A percentile compares a stretch with the other conserved stretches of the same genome.
Conservation (phyloP, 2,329 filamentous ascomycete species). For the Hypoxylon sp. region DNA sequence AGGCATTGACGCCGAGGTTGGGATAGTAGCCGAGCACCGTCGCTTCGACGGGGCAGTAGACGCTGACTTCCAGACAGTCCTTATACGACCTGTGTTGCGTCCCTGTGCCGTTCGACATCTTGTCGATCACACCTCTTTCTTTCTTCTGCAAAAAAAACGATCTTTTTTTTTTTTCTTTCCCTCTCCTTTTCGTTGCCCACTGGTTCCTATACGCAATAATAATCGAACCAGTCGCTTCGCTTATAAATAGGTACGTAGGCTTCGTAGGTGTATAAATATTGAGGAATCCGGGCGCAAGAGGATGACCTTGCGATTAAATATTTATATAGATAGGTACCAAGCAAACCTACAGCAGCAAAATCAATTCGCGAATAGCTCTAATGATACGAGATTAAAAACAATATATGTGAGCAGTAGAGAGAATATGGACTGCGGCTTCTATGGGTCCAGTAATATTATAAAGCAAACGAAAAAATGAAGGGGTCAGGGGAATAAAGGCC, state of each 20-base stretch:
- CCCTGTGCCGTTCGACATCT: slow-evolving; percentile 31
- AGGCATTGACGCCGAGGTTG: slow-evolving; percentile 63
- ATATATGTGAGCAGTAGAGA: neutral
- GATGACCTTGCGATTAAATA: too few species aligned
- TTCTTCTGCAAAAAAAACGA: neutral
- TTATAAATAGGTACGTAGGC: too few species aligned
- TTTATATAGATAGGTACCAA: too few species aligned
- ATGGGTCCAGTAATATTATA: too few species aligned
- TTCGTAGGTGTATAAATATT: too few species aligned
- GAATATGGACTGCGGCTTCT: too few species aligned
- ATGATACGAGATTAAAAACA: too few species aligned
- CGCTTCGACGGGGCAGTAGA: slow-evolving; percentile 58
- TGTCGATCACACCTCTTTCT: too few species aligned
- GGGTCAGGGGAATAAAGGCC: neutral
- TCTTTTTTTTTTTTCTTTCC: neutral
- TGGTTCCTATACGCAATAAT: neutral
- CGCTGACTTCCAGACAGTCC: slow-evolving; percentile 51
- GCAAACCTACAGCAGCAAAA: too few species aligned
- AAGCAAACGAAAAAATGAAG: slow-evolving; percentile 4
- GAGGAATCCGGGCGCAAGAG: too few species aligned
- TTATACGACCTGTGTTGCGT: slow-evolving; percentile 38
- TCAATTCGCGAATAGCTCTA: too few species aligned
- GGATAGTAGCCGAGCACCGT: slow-evolving; percentile 67
- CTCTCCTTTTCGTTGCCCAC: neutral
- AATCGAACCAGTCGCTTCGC: too few species aligned